Evolutionary conservation across 805 yeast genomes (phyloP), one percentile per base, ranked within the genome.

Genomic region (Candida dendrica): DNA sequence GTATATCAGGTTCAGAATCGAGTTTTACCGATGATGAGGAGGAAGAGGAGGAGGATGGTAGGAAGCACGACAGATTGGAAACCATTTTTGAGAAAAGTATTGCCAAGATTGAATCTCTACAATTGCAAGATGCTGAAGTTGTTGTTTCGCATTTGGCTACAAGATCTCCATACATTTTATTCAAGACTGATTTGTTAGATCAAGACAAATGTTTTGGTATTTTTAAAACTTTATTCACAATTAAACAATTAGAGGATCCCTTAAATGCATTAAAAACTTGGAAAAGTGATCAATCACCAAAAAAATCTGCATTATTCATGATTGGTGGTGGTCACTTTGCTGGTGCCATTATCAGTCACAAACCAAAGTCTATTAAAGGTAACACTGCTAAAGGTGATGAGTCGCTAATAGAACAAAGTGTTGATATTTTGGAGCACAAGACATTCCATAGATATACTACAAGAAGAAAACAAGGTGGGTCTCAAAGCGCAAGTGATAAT

Each of bases 251-350:
- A 0, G 52, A 63, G 2, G 59, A 64, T 3, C 93, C 95, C 0
- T 47, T 76, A 6, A 63, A 61, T n/a, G 56, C 72, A 0, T 50
- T 86, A n/a, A 52, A 55, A 24, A 38, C 51, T 26, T 72, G 72
- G 72, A 68, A 53, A 43, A 33, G 37, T 2, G 29, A 44, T 7
- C 37, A 30, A 9, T 6, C 36, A 3, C 46, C 53, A 0, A 64
- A 65, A 3, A 71, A 71, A 36, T 85, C 95, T 5, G 95, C 95
- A 1, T 61, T 93, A 11, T 75, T 93, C 50, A 87, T 93, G 96
- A 76, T 93, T 41, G 97, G 97, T 14, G 97, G 98, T 36, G 98
- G 98, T 34, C 97, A 93, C 64, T 93, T 93, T 68, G 96, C 98
- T 0, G 98, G 93, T 16, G 96, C 96, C 0, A 84, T 93, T 35